phyloP scores from a whole-genome alignment of 352 stramenopile species.

The Globisporangium megalacanthum region DNA sequence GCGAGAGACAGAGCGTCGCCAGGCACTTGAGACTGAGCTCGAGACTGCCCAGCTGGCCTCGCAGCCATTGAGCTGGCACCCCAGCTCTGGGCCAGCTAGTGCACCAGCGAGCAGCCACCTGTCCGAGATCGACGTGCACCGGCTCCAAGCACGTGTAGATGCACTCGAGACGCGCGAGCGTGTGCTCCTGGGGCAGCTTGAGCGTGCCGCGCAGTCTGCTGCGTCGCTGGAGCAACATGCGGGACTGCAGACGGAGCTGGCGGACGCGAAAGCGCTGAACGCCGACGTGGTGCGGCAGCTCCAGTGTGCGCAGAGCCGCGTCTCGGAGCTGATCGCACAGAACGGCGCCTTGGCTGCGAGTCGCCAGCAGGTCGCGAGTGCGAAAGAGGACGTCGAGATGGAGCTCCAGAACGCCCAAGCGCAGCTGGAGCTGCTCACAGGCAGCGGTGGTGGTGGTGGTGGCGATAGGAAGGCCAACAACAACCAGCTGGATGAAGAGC shows the following conservation, averaged over 20 bases:
- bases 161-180: conserved; percentile 63
- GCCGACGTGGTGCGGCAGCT: conserved; percentile 49
- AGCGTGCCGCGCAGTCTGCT: conserved; percentile 22
- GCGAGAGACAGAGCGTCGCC: conserved; percentile 43
- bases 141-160: conserved; percentile 54
- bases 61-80: conserved; percentile 14
- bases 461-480: conserved; percentile 13
- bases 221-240: conserved; percentile 23
- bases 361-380: conserved; percentile 31
- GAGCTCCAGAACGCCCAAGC: conserved; percentile 51
- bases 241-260: conserved; percentile 20
- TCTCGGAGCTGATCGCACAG: conserved; percentile 36
- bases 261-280: conserved; percentile 31
- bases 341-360: conserved; percentile 38
- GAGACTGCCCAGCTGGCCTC: conserved; percentile 33
- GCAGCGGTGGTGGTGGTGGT: background rate
- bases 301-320: conserved; percentile 29
- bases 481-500: conserved; percentile 5
- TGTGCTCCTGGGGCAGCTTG: conserved; percentile 51
- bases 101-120: no score
- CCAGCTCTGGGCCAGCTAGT: no score
- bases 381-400: conserved; percentile 54
- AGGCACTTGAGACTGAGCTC: conserved; percentile 58
- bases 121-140: conserved; percentile 22
- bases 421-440: conserved; percentile 15